Base-by-base conservation (phyloP, 805 yeast species). In the Hanseniaspora meyeri region DNA sequence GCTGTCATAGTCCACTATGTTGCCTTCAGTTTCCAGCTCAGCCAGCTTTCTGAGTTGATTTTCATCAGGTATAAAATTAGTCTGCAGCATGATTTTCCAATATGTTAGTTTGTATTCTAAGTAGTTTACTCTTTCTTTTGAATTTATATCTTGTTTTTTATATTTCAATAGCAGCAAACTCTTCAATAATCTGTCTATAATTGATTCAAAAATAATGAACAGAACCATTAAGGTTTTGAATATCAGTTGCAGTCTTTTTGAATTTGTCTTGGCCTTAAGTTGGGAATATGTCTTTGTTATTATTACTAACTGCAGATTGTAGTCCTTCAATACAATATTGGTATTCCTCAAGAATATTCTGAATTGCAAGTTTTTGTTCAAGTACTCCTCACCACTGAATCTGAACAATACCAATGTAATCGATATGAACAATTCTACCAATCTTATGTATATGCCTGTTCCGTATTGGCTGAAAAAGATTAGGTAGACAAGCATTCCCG, bases 401-500 rank as follows among this genome's bases (percentile, higher is more conserved):
- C 56, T 52, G 34, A 52, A 52, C n/a, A 52, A 29, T 12, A 52
- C 3, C 20, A 52, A 16, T 29, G 56, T 52, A 19, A 52, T 52
- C 3, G 48, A 16, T 1, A 52, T 52, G 24, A 52, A 52, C 11
- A 52, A 16, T n/a, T 52, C 56, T 17, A 52, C 17, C 16, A 52
- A 20, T 37, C 56, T 52, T 12, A 52, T 46, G 39, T 52, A 52
- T 2, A 52, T 52, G 32, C 45, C 42, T 20, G 48, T 52, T 38
- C 50, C 56, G 39, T 45, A 45, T 46, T 52, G 49, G 32, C 48
- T 52, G 32, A 45, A 45, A 46, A 52, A 52, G 14, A 52, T 19
- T 12, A 52, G 17, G 29, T 52, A 52, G 14, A 52, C 24, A 4
- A 73, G 70, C 16, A 70, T 59, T 55, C 77, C 72, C 4, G 72